These are phyloP conservation scores for Kockovaella imperatae DNA, from an alignment of 768 basidiomycete genomes.

Conservation along the genomic window DNA sequence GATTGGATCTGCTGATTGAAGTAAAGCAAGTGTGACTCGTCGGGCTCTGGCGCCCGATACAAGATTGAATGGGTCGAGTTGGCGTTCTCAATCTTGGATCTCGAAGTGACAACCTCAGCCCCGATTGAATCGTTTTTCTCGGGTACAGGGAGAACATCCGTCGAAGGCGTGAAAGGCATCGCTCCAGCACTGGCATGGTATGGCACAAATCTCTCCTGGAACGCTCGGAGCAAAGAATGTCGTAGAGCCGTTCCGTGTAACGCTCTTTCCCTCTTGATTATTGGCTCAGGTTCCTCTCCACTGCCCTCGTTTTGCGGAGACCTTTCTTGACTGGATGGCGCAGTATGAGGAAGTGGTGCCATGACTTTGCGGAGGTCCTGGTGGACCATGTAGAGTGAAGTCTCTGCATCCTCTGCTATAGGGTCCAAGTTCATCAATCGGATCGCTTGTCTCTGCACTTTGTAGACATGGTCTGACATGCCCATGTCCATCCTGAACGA, in stretches of 20 bases:
- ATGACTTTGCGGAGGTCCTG: not conserved
- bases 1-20: slow-evolving; percentile 72
- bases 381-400: not conserved
- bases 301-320: not conserved
- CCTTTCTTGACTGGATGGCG: not conserved
- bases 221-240: slow-evolving; percentile 60
- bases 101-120: slow-evolving; percentile 30
- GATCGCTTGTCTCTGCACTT: slow-evolving; percentile 65
- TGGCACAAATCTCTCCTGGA: slow-evolving; percentile 39
- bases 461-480: slow-evolving; percentile 57
- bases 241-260: slow-evolving; percentile 68
- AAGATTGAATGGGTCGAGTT: slow-evolving; percentile 45
- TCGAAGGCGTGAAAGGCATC: not conserved
- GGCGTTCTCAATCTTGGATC: slow-evolving; percentile 46
- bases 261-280: slow-evolving; percentile 57
- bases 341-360: not conserved
- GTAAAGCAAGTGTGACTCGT: no score
- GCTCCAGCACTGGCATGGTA: not conserved
- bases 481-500: slow-evolving; percentile 57
- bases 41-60: slow-evolving; percentile 52
- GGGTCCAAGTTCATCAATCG: slow-evolving; percentile 55
- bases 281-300: slow-evolving; percentile 9
- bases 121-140: slow-evolving; percentile 31
- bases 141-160: slow-evolving; percentile 5
- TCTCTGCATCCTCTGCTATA: slow-evolving; percentile 2